Evolutionary conservation across 1,284 basidiomycete genomes (phyloP), one percentile per base, ranked within the genome.

Genomic region (Peniophora sp.): DNA sequence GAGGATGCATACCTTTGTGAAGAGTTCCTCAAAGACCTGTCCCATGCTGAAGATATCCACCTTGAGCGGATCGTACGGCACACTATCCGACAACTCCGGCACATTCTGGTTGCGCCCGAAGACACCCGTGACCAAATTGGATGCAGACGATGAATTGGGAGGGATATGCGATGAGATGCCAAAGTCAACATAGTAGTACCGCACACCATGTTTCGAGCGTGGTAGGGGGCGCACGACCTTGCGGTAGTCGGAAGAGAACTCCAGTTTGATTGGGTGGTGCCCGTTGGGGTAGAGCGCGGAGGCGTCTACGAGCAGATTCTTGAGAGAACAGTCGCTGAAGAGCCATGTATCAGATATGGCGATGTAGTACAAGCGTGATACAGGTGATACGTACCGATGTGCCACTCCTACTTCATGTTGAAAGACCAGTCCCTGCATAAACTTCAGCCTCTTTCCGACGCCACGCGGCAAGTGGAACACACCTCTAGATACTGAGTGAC

Each of bases 1-100:
- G 10, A 10, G 35, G 35, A 3, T n/a, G 32, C 47, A 46, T 46
- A 63, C 58, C 18, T 51, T 22, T 12, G 45, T 35, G 6, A 63
- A 51, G 24, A 52, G 23, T 14, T 41, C 8, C 24, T 49, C 51
- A 8, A 63, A 55, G 1, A 59, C n/a, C 27, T 63, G 58, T 2
- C 65, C 64, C 8, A 65, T 42, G 3, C 60, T 58, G 50, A 59
- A 65, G 9, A 67, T 53, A 39, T 64, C 63, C 1, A 60, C 51
- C 46, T 64, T 64, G 59, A 67, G 65, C 2, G 65, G 63, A 46
- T 67, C 65, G 37, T 67, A 64, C 0, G 63, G 61, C 0, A 55
- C 48, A 2, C 43, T 32, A 2, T 51, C 32, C 1, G 60, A 64
- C 0, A 65, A 51, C 47, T 67, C 64, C 0, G 65, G 64, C 1